Conservation (phyloP, 768 basidiomycete genomes). For the Leccinum subgranulosum region DNA sequence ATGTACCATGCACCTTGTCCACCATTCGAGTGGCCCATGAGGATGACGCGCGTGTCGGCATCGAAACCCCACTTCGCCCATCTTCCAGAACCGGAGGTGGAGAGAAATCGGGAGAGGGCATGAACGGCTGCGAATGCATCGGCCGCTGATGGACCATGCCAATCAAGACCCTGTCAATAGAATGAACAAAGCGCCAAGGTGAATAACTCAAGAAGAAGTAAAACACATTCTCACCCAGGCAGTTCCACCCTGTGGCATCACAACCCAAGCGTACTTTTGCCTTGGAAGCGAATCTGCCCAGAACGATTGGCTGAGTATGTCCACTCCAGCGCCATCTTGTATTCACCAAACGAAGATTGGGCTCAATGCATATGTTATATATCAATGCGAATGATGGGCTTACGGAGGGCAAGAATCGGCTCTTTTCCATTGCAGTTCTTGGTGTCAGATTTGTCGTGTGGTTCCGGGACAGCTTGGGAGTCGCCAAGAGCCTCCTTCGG, state of each 20-base stretch:
- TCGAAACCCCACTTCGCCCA: slow-evolving; percentile 44
- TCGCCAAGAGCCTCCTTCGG: slow-evolving; percentile 38
- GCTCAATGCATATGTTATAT: background rate
- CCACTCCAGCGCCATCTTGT: slow-evolving; percentile 85
- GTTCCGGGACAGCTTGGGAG: background rate
- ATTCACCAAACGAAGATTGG: slow-evolving; percentile 1
- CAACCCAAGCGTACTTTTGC: slow-evolving; percentile 64
- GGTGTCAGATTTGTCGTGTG: background rate
- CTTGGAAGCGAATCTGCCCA: slow-evolving; percentile 65
- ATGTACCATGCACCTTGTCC: slow-evolving; percentile 88
- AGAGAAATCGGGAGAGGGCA: slow-evolving; percentile 50
- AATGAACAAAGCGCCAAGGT: background rate
- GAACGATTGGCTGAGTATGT: slow-evolving; percentile 50
- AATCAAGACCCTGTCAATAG: slow-evolving; percentile 73
- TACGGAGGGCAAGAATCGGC: slow-evolving; percentile 65
- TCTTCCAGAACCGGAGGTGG: slow-evolving; percentile 18
- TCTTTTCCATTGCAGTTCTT: slow-evolving; percentile 29
- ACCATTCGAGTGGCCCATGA: slow-evolving; percentile 93
- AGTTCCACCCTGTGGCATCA: slow-evolving; percentile 80
- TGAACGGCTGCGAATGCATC: slow-evolving; percentile 68
- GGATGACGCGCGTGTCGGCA: slow-evolving; percentile 43
- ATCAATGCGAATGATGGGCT: slow-evolving; percentile 18
- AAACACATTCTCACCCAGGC: slow-evolving; percentile 59
- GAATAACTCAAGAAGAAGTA: background rate
- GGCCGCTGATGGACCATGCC: slow-evolving; percentile 79